Percentiles rank a stretch among this genome's conserved stretches.
phyloP scores from a whole-genome alignment of 108 stramenopile genomes.

The Pseudonitzschia pungens region DNA sequence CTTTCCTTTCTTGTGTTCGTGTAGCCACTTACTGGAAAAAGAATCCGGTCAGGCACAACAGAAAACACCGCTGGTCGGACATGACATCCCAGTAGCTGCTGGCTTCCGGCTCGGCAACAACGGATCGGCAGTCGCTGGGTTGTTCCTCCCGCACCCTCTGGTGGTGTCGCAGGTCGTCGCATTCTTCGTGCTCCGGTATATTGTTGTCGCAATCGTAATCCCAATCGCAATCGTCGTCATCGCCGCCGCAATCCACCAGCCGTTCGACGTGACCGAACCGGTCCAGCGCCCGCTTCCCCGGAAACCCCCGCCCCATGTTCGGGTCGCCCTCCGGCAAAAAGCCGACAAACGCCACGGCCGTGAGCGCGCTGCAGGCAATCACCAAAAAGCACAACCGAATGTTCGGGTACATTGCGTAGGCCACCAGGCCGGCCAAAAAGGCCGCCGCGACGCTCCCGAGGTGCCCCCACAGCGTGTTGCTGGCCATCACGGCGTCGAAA shows the following conservation, averaged over 20 bases:
- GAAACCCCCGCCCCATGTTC: conserved; percentile 74
- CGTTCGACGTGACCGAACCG: conserved; percentile 47
- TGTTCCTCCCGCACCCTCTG: neutral
- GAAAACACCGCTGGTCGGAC: conserved; percentile 58
- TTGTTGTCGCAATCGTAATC: neutral
- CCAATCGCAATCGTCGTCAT: neutral
- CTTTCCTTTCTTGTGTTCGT: too few species aligned
- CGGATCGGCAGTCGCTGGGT: too few species aligned
- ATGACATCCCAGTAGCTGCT: conserved; percentile 71
- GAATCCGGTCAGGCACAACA: conserved; percentile 83
- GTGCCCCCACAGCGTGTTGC: conserved; percentile 84
- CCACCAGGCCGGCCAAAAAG: conserved; percentile 68
- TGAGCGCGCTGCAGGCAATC: conserved; percentile 66
- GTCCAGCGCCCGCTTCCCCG: conserved; percentile 49
- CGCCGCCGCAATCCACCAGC: conserved; percentile 8
- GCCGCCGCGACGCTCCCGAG: conserved; percentile 72
- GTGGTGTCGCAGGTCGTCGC: too few species aligned
- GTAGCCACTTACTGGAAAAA: conserved; percentile 81
- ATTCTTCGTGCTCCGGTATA: neutral
- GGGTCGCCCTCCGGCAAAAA: conserved; percentile 78
- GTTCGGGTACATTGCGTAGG: conserved; percentile 68
- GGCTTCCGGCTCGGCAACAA: too few species aligned
- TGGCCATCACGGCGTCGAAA: conserved; percentile 86
- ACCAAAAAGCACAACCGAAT: conserved; percentile 87
- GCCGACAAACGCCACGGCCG: conserved; percentile 66